Conservation (phyloP, 2,329 filamentous ascomycete genomes). For the Epicoccum sorghinum region DNA sequence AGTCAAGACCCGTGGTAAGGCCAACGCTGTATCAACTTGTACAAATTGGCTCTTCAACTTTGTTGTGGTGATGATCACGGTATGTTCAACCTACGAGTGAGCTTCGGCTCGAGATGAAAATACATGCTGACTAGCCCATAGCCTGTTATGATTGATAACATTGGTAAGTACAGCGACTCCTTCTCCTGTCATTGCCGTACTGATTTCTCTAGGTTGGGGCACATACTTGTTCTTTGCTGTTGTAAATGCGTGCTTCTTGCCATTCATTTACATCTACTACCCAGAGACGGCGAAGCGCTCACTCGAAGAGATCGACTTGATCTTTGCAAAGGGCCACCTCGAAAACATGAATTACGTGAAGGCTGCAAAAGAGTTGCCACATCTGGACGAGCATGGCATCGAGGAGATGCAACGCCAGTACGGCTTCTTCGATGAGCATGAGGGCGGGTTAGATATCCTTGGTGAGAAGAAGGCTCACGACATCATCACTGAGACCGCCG, state of each 20-base stretch:
- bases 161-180: conserved; percentile 15
- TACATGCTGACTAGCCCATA: conserved; percentile 2
- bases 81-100: neutral
- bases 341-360: conserved; percentile 67
- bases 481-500: neutral
- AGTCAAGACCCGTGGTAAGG: conserved; percentile 59
- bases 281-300: conserved; percentile 58
- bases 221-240: conserved; percentile 56
- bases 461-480: conserved; percentile 8
- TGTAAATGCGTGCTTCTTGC: conserved; percentile 58
- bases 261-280: conserved; percentile 59
- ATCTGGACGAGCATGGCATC: conserved; percentile 59
- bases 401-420: conserved; percentile 55
- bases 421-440: conserved; percentile 39
- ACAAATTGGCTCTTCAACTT: conserved; percentile 61
- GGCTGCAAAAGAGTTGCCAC: conserved; percentile 63
- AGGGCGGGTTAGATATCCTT: conserved; percentile 10
- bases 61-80: conserved; percentile 47
- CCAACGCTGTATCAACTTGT: conserved; percentile 59
- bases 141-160: conserved; percentile 42
- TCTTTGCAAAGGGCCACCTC: conserved; percentile 50
- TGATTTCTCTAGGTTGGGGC: conserved; percentile 29
- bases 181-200: neutral
- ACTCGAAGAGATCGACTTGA: conserved; percentile 58
- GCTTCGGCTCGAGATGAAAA: conserved; percentile 35